A percentile compares a stretch with the other conserved stretches of the same genome.
These are phyloP conservation scores for Baorangia bicolor DNA, from an alignment of 768 basidiomycete species.

Conservation along the genomic window DNA sequence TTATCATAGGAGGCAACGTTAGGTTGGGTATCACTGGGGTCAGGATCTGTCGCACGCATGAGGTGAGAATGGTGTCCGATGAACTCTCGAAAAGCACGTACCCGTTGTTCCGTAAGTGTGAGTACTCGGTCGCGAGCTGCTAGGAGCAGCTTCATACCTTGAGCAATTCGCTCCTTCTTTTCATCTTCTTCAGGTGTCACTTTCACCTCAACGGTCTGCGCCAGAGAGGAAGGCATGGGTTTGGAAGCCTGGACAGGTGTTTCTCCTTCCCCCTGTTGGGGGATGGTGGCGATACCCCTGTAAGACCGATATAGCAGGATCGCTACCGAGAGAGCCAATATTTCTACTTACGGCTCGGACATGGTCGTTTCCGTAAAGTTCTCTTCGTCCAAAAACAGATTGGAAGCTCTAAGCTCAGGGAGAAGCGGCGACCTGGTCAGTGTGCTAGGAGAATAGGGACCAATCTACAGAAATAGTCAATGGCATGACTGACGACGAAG, in stretches of 20 bases:
- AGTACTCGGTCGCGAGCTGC: constrained; percentile 70
- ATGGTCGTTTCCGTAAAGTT: constrained; percentile 45
- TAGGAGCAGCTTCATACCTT: constrained; percentile 66
- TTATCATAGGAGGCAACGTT: constrained; percentile 52
- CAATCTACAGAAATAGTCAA: constrained; percentile 52
- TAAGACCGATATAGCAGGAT: constrained; percentile 17
- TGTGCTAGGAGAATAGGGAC: constrained; percentile 75
- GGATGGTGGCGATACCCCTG: constrained; percentile 16
- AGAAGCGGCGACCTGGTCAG: constrained; percentile 74
- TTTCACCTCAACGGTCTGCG: constrained; percentile 3
- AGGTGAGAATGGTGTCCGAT: background rate
- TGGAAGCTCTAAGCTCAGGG: constrained; percentile 69
- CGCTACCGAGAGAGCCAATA: background rate
- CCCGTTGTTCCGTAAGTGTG: constrained; percentile 73
- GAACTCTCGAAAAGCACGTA: constrained; percentile 24
- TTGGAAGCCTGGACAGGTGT: constrained; percentile 1
- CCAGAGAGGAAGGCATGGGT: background rate
- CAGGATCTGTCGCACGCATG: constrained; percentile 42
- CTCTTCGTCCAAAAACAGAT: constrained; percentile 68
- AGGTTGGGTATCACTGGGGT: constrained; percentile 46
- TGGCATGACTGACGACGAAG: background rate
- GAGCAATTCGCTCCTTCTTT: constrained; percentile 55
- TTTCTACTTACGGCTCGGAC: constrained; percentile 44
- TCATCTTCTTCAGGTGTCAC: constrained; percentile 53
- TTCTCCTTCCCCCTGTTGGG: constrained; percentile 7